Conservation (phyloP, 2,329 filamentous ascomycete species). For the Fusarium pininemorale region DNA sequence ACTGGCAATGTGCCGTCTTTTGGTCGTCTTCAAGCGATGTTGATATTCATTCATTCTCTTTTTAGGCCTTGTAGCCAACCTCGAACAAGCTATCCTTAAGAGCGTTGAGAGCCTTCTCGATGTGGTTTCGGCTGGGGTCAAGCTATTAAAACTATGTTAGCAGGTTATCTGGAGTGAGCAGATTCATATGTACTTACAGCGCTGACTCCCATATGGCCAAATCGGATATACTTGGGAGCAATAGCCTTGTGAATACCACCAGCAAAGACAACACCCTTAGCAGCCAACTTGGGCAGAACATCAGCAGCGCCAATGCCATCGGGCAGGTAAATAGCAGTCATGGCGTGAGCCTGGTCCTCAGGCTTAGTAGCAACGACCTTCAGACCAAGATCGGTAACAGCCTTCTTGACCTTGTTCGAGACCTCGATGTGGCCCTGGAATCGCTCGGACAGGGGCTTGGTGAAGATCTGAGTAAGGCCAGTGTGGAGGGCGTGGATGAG, state of each 20-base stretch:
- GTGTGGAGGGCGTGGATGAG: conserved; percentile 93
- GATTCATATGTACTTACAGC: conserved; percentile 63
- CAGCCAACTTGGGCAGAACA: conserved; percentile 83
- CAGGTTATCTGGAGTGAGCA: not conserved
- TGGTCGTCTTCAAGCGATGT: not conserved
- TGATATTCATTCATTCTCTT: not conserved
- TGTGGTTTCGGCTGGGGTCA: conserved; percentile 80
- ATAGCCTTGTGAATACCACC: conserved; percentile 97
- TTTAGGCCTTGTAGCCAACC: conserved; percentile 67
- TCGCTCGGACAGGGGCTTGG: conserved; percentile 80
- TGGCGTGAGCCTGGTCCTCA: conserved; percentile 93
- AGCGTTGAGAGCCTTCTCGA: conserved; percentile 84
- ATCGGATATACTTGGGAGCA: conserved; percentile 89
- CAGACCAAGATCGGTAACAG: conserved; percentile 81
- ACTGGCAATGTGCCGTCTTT: not conserved
- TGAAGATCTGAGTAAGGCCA: conserved; percentile 83
- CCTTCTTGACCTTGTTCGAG: conserved; percentile 87
- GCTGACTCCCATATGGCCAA: conserved; percentile 98
- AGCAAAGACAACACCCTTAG: conserved; percentile 92
- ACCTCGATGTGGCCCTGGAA: conserved; percentile 83
- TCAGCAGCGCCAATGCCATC: conserved; percentile 83
- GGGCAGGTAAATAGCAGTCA: conserved; percentile 97
- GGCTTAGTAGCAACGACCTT: conserved; percentile 86
- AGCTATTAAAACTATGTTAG: conserved; percentile 56
- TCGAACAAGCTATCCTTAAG: conserved; percentile 79